phyloP scores from a whole-genome alignment of 352 stramenopile genomes.

The Phytophthora palmivora region DNA sequence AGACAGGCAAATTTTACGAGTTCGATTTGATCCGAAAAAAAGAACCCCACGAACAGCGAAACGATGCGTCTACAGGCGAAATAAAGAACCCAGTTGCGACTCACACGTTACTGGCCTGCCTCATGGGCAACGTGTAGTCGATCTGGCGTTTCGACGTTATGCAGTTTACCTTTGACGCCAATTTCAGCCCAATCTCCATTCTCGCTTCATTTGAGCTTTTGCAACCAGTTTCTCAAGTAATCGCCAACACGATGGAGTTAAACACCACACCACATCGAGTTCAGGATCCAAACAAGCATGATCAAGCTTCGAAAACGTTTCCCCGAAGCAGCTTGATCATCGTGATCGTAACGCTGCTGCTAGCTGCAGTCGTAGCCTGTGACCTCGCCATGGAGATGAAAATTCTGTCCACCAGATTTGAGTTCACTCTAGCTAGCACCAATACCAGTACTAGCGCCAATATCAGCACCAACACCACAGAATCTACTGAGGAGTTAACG shows the following conservation, averaged over 20 bases:
- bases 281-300: neutral
- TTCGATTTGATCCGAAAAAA: neutral
- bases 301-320: neutral
- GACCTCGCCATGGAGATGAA: slow-evolving; percentile 9
- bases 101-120: neutral
- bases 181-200: neutral
- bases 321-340: slow-evolving; percentile 1
- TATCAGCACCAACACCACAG: neutral
- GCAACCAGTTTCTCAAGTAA: neutral
- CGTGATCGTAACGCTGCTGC: neutral
- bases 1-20: neutral
- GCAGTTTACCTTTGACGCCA: neutral
- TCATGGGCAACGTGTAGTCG: neutral
- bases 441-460: too few species aligned
- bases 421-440: neutral
- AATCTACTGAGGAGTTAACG: neutral
- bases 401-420: neutral
- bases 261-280: neutral
- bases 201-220: slow-evolving; percentile 2
- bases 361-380: neutral
- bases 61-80: slow-evolving; percentile 5
- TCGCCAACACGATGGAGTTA: neutral
- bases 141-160: slow-evolving; percentile 6
- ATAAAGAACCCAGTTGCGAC: slow-evolving; percentile 11
- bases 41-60: slow-evolving; percentile 11